These are phyloP conservation scores for Populus hybrid DNA, from an alignment of 441 rosid species.

Conservation along the genomic window DNA sequence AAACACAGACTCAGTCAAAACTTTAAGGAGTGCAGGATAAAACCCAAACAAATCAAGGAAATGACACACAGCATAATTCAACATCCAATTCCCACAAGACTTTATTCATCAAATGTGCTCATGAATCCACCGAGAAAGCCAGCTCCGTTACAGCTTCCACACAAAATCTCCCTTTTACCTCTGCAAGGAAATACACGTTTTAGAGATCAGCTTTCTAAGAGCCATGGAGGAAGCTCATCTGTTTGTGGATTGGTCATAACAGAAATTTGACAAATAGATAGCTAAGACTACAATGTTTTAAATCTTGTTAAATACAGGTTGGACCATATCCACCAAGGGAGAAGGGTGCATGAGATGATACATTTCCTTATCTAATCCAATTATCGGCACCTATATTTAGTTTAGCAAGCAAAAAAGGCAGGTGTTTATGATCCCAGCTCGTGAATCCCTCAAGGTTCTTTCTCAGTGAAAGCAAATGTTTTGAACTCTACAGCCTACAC, in stretches of 20 bases:
- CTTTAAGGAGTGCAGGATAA: background rate
- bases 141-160: slow-evolving; percentile 91
- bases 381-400: background rate
- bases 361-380: background rate
- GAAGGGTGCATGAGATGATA: background rate
- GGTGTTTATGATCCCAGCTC: background rate
- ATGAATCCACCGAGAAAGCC: slow-evolving; percentile 92
- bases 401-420: background rate
- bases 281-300: background rate
- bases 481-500: background rate
- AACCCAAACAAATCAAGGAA: background rate
- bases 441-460: background rate
- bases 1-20: background rate
- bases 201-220: background rate
- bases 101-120: slow-evolving; percentile 69
- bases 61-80: background rate
- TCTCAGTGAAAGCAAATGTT: background rate
- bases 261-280: background rate
- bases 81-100: background rate
- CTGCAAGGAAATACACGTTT: slow-evolving; percentile 33
- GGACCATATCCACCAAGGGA: background rate
- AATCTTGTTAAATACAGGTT: background rate
- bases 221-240: background rate
- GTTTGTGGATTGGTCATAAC: background rate
- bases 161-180: slow-evolving; percentile 75